These are phyloP conservation scores for Cochlearia excelsa DNA, from an alignment of 345 rosid genomes.

Conservation along the genomic window DNA sequence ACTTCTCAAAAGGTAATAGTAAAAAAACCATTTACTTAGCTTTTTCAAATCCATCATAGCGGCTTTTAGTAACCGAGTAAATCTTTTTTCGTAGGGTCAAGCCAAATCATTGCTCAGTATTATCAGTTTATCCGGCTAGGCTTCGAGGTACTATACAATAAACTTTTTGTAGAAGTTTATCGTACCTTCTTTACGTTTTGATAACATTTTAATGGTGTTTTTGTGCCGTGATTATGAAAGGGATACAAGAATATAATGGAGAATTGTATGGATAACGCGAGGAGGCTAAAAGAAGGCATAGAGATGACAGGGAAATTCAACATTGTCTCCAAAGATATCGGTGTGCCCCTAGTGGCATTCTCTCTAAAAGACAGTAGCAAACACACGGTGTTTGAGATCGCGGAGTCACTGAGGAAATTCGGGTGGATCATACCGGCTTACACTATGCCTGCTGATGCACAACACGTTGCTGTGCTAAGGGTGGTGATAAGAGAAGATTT, in stretches of 20 bases:
- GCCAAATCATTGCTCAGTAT: constrained; percentile 85
- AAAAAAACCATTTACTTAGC: neutral
- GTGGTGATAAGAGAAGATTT: constrained; percentile 72
- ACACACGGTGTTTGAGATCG: constrained; percentile 61
- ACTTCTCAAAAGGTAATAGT: constrained; percentile 70
- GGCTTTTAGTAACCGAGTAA: neutral
- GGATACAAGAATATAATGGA: constrained; percentile 69
- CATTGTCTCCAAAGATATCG: constrained; percentile 61
- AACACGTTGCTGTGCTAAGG: constrained; percentile 60
- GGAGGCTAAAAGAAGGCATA: constrained; percentile 56
- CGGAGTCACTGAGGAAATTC: constrained; percentile 53
- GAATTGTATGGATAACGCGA: constrained; percentile 56
- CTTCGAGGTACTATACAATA: constrained; percentile 45
- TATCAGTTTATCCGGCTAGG: constrained; percentile 80
- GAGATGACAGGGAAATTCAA: constrained; percentile 55
- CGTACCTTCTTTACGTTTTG: neutral
- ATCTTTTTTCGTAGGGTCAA: constrained; percentile 49
- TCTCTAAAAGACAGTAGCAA: constrained; percentile 52
- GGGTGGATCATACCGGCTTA: constrained; percentile 78
- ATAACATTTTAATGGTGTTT: neutral
- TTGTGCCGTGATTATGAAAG: constrained; percentile 20
- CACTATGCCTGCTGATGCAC: constrained; percentile 73
- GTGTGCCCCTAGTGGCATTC: constrained; percentile 77
- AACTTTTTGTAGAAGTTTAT: neutral
- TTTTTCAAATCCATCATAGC: neutral